phyloP scores from a whole-genome alignment of 2,329 filamentous ascomycete genomes.

The Claviceps pazoutovae region DNA sequence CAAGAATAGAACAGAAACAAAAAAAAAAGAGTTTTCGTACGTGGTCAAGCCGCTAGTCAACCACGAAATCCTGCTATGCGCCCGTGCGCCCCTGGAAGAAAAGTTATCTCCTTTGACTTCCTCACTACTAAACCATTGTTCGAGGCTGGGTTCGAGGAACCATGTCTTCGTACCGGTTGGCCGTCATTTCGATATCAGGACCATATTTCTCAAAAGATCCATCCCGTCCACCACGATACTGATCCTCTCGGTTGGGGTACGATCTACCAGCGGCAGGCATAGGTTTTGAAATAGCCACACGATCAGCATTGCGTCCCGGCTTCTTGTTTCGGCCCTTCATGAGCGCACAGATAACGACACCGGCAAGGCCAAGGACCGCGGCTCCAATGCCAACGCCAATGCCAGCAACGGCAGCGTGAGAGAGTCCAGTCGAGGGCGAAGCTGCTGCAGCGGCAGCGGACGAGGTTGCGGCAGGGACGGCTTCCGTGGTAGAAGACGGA shows the following conservation, averaged over 20 bases:
- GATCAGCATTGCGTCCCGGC: constrained; percentile 6
- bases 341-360: constrained; percentile 26
- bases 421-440: constrained; percentile 18
- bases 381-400: constrained; percentile 33
- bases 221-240: constrained; percentile 5
- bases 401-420: constrained; percentile 31
- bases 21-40: not conserved
- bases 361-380: constrained; percentile 25
- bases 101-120: not conserved
- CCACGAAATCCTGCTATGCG: not conserved
- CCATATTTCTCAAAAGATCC: constrained; percentile 24
- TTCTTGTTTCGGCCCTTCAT: constrained; percentile 16
- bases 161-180: constrained; percentile 45
- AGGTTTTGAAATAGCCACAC: constrained; percentile 36
- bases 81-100: too few relatives aligned
- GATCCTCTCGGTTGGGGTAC: constrained; percentile 22
- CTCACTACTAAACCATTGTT: constrained; percentile 22
- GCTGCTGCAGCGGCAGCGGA: constrained; percentile 2
- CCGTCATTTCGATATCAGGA: constrained; percentile 35
- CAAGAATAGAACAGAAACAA: not conserved
- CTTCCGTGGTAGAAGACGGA: constrained; percentile 2
- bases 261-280: constrained; percentile 30
- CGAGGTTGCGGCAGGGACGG: constrained; percentile 6
- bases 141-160: constrained; percentile 35
- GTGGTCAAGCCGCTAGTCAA: not conserved